Evolutionary conservation across 352 stramenopile genomes (phyloP), one percentile per base, ranked within the genome.

Genomic region (Globisporangium cystogenes): DNA sequence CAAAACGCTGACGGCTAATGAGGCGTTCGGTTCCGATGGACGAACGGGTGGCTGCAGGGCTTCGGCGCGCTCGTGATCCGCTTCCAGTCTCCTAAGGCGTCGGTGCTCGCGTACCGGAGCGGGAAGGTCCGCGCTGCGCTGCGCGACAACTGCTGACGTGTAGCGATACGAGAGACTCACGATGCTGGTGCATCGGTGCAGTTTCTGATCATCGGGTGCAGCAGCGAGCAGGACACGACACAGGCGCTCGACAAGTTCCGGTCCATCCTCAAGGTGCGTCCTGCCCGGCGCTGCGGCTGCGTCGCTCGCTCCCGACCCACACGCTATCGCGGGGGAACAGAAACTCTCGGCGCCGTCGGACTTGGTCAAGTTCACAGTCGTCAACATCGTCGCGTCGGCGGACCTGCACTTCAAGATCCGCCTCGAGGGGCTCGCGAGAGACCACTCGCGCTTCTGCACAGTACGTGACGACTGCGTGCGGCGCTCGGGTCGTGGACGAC

Each of bases 361-460:
- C 10, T 45, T 74, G 31, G 63, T 53, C n/a, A 63, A 53, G 12
- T 88, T 88, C 43, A 57, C 52, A 18, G 67, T 88, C 48, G 67
- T 65, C 29, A 99, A 98, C 57, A 73, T 98, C 15, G 86, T 97
- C 31, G 80, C 78, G 5, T 96, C 91, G 31, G 79, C 96, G 15
- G 97, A 99, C 56, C 75, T 99, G 26, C 74, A 82, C 24, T 91
- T 96, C 29, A 83, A 79, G 49, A 35, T 91, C 36, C 82, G 82
- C 1, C 67, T 93, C 33, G 82, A 93, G 72, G 82, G 82, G 4
- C 64, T 93, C 42, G 67, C 70, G 15, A 55, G 70, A 39, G 63
- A 75, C 12, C 82, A 93, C 20, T 39, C 69, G 18, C 76, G 73
- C 3, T 87, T 90, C 40, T 86, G 74, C 62, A 88, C 74, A 16